These are phyloP conservation scores for Cladosporium sp. DNA, from an alignment of 2,329 filamentous ascomycete genomes.

Conservation along the genomic window DNA sequence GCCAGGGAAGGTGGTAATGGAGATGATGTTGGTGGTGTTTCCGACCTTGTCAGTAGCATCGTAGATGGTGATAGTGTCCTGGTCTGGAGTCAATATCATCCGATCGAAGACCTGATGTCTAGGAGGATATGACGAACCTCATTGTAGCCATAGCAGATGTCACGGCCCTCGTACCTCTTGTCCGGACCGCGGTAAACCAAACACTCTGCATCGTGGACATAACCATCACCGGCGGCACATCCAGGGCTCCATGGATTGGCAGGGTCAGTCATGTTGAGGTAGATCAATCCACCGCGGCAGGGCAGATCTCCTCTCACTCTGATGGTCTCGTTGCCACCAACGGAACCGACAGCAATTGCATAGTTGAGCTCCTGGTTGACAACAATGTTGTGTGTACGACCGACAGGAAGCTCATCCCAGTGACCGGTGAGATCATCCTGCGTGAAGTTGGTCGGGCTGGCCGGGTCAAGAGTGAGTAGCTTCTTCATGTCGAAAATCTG, in stretches of 20 bases:
- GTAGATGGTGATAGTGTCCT: slow-evolving; percentile 41
- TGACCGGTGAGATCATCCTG: slow-evolving; percentile 38
- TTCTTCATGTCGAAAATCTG: slow-evolving; percentile 61
- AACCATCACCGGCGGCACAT: slow-evolving; percentile 49
- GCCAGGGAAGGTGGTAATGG: slow-evolving; percentile 45
- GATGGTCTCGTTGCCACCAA: slow-evolving; percentile 36
- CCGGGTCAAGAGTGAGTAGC: slow-evolving; percentile 46
- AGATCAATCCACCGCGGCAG: slow-evolving; percentile 48
- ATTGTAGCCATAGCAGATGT: slow-evolving; percentile 52
- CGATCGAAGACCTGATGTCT: not conserved
- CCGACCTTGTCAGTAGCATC: slow-evolving; percentile 43
- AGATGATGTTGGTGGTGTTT: slow-evolving; percentile 38
- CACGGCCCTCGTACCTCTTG: slow-evolving; percentile 39
- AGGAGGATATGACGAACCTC: slow-evolving; percentile 22
- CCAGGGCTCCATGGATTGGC: slow-evolving; percentile 47
- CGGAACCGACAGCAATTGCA: slow-evolving; percentile 38
- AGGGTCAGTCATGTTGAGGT: slow-evolving; percentile 50
- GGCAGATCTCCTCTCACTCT: slow-evolving; percentile 9
- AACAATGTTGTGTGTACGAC: slow-evolving; percentile 51
- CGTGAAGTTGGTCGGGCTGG: slow-evolving; percentile 38
- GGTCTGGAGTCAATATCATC: not conserved
- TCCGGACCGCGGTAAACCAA: slow-evolving; percentile 49
- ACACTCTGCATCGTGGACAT: slow-evolving; percentile 56
- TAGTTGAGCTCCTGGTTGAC: slow-evolving; percentile 45
- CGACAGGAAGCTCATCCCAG: slow-evolving; percentile 39